Evolutionary conservation across 257 asterid genomes (phyloP), one percentile per base, ranked within the genome.

Genomic region (Solanum tarijense): DNA sequence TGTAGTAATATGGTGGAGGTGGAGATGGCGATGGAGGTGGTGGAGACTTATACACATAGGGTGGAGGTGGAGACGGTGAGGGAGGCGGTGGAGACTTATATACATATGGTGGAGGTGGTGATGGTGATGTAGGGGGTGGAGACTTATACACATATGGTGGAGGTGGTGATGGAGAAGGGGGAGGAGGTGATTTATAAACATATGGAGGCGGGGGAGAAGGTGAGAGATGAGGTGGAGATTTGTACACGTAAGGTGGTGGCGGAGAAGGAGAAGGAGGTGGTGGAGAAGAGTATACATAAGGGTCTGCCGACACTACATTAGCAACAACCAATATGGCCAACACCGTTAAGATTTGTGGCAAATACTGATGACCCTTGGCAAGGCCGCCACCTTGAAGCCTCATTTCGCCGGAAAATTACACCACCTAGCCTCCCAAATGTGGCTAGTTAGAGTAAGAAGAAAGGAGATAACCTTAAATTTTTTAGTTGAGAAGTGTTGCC

Each of bases 331-430:
- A 34, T 34, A 73, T 73, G 14, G 46, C 27, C 29, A 73, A 73
- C 21, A 8, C 46, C 29, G 35, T 89, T 12, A 92, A 5, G 3
- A 92, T 25, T 9, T 84, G 91, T 34, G 91, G 92, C 93, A 90
- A 31, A 85, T 71, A 58, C 3, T 84, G 71, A 27, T 89, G 87
- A 78, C 94, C 93, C 89, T 58, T 75, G 3, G 39, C 29, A 83
- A 92, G 91, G 88, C 87, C 89, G 92, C 92, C 86, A 69, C 88
- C 83, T 91, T 13, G 87, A 32, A 36, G 84, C 87, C 79, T 88
- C 96, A 94, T 93, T 79, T 88, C 5, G 46, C 90, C 81, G 72
- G 89, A 69, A 85, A 90, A 38, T 18, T 58, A 34, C 25, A 31
- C 39, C 90, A 87, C 92, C 18, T 84, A 62, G 65, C 32, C 43